These are phyloP conservation scores for Acanthamoeba healyi DNA, from an alignment of 208 protist genomes.

Conservation along the genomic window DNA sequence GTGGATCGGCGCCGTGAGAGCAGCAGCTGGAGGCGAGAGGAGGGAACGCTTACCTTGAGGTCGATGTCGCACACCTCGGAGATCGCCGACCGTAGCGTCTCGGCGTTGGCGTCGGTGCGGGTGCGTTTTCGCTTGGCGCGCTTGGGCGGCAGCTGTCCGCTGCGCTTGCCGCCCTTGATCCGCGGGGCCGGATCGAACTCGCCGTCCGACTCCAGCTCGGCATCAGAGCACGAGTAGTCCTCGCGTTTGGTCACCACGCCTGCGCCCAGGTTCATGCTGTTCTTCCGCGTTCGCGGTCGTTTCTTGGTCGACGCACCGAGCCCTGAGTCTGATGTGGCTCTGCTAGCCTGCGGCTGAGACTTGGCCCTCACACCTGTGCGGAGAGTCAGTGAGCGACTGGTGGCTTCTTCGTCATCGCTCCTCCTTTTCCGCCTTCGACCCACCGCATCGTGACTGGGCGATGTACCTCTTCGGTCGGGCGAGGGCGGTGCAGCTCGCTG, in stretches of 20 bases:
- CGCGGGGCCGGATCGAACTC: slow-evolving; percentile 70
- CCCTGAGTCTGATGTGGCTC: neutral
- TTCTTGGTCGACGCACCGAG: neutral
- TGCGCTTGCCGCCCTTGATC: neutral
- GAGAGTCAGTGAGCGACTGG: too few species aligned
- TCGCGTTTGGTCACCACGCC: too few species aligned
- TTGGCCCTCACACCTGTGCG: neutral
- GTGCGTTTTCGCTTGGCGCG: slow-evolving; percentile 25
- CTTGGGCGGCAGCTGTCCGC: neutral
- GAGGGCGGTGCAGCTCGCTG: neutral
- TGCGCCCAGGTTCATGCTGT: too few species aligned
- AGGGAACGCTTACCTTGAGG: slow-evolving; percentile 37
- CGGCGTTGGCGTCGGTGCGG: slow-evolving; percentile 45
- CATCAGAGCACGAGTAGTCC: neutral
- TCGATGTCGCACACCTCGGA: slow-evolving; percentile 68
- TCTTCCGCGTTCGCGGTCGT: neutral
- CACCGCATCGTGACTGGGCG: neutral
- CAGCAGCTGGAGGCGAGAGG: too few species aligned
- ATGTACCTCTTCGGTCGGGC: neutral
- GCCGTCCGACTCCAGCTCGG: slow-evolving; percentile 34
- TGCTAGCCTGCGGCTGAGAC: neutral
- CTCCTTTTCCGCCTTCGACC: too few species aligned
- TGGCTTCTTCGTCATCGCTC: too few species aligned
- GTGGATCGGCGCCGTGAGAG: too few species aligned
- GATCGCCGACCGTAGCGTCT: slow-evolving; percentile 11